Evolutionary conservation across 352 stramenopile genomes (phyloP).

Genomic region (Phytophthora nicotianae): DNA sequence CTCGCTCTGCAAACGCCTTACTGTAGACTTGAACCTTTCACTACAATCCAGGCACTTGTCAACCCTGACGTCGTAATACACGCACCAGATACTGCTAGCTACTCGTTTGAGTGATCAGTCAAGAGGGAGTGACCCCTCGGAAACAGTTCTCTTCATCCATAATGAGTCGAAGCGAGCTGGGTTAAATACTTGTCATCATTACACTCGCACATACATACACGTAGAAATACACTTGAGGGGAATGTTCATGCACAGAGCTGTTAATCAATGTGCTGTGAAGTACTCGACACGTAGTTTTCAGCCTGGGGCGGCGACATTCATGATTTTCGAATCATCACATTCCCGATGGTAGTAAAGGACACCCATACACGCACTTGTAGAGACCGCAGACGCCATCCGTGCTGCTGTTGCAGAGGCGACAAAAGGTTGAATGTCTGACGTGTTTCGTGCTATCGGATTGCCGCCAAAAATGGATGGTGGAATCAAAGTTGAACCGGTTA

Average conservation of each 20-base stretch:
- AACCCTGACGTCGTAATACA: constrained; percentile 14
- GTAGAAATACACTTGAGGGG: constrained; percentile 36
- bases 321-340: constrained; percentile 88
- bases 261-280: constrained; percentile 82
- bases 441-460: neutral
- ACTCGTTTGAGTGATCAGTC: constrained; percentile 70
- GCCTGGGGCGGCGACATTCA: constrained; percentile 91
- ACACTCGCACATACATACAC: constrained; percentile 54
- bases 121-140: constrained; percentile 90
- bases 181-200: constrained; percentile 89
- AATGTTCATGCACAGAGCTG: constrained; percentile 89
- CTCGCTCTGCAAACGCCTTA: neutral
- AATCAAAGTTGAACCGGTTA: constrained; percentile 28
- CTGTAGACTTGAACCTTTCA: constrained; percentile 22
- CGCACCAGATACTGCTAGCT: constrained; percentile 3
- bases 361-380: constrained; percentile 18
- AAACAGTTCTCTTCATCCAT: constrained; percentile 90
- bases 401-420: constrained; percentile 11
- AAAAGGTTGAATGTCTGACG: constrained; percentile 21
- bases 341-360: constrained; percentile 34
- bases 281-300: constrained; percentile 84
- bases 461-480: constrained; percentile 29
- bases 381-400: neutral
- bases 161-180: constrained; percentile 89
- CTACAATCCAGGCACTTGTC: constrained; percentile 18